Conservation (phyloP, 768 basidiomycete species). For the Antrodiella citrinella region DNA sequence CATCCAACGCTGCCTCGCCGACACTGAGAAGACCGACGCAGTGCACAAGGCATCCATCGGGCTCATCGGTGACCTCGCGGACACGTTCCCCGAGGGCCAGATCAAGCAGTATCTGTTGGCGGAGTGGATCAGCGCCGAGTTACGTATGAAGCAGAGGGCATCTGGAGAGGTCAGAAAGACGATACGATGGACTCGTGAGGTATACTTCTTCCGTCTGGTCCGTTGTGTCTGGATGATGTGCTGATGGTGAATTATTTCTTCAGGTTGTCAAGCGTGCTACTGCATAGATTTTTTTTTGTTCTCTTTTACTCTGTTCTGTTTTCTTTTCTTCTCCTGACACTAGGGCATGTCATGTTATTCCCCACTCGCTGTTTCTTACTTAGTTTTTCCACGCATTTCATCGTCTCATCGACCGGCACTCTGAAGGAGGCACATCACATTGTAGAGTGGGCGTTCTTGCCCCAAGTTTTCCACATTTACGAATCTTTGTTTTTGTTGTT, state of each 20-base stretch:
- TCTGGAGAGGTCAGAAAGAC: constrained; percentile 79
- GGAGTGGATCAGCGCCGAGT: constrained; percentile 70
- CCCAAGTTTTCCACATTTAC: constrained; percentile 4
- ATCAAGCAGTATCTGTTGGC: constrained; percentile 72
- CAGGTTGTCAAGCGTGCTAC: constrained; percentile 80
- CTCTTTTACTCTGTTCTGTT: constrained; percentile 4
- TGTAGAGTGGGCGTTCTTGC: constrained; percentile 3
- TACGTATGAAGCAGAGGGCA: constrained; percentile 69
- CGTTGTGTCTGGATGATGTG: constrained; percentile 4
- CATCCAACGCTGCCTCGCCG: constrained; percentile 63
- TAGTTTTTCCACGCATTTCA: constrained; percentile 1
- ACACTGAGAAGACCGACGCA: constrained; percentile 79
- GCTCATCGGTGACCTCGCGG: constrained; percentile 88
- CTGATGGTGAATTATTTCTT: background rate
- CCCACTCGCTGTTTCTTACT: constrained; percentile 9
- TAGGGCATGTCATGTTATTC: constrained; percentile 6
- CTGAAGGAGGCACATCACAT: constrained; percentile 19
- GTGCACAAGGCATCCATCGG: constrained; percentile 73
- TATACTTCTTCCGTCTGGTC: constrained; percentile 25
- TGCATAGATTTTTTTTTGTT: constrained; percentile 33
- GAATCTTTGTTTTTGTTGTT: constrained; percentile 11
- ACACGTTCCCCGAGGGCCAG: constrained; percentile 74
- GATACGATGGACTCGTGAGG: constrained; percentile 91
- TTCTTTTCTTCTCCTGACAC: constrained; percentile 6
- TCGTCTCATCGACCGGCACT: constrained; percentile 17